phyloP scores from a whole-genome alignment of 2,329 filamentous ascomycete genomes.

The Alternaria sp. region DNA sequence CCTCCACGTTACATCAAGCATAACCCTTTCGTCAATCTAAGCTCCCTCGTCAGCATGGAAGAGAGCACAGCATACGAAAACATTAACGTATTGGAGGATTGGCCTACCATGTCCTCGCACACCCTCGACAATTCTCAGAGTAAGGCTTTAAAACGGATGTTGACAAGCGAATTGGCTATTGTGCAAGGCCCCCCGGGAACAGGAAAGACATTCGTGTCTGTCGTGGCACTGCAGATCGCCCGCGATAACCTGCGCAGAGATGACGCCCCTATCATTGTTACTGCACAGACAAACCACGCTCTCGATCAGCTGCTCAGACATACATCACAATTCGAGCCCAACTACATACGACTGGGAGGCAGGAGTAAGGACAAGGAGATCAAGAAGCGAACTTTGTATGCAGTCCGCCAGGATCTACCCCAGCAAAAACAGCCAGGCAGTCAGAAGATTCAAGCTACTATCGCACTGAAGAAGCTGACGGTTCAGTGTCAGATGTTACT shows the following conservation, averaged over 20 bases:
- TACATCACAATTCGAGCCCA: conserved; percentile 66
- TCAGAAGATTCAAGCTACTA: conserved; percentile 48
- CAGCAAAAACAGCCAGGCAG: conserved; percentile 45
- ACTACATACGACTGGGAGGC: conserved; percentile 72
- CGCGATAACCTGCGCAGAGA: conserved; percentile 62
- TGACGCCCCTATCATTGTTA: conserved; percentile 74
- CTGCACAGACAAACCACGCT: conserved; percentile 90
- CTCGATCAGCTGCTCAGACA: conserved; percentile 79
- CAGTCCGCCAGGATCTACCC: conserved; percentile 55
- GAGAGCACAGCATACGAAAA: conserved; percentile 51
- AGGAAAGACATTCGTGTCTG: conserved; percentile 83
- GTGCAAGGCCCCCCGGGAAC: conserved; percentile 84
- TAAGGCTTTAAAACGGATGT: conserved; percentile 70
- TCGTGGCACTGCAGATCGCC: conserved; percentile 71
- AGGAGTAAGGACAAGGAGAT: conserved; percentile 71
- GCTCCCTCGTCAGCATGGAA: conserved; percentile 50
- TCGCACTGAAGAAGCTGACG: conserved; percentile 49
- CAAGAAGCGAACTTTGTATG: conserved; percentile 69
- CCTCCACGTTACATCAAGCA: conserved; percentile 61
- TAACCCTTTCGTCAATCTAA: conserved; percentile 60
- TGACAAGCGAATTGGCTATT: conserved; percentile 75
- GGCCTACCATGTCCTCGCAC: conserved; percentile 57
- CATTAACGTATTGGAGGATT: conserved; percentile 62
- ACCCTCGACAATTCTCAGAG: conserved; percentile 75
- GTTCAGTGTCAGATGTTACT: conserved; percentile 32